Percentiles rank a stretch among this genome's conserved stretches.
Evolutionary conservation across 441 rosid species (phyloP).

Genomic region (Arabidopsis hybrid): DNA sequence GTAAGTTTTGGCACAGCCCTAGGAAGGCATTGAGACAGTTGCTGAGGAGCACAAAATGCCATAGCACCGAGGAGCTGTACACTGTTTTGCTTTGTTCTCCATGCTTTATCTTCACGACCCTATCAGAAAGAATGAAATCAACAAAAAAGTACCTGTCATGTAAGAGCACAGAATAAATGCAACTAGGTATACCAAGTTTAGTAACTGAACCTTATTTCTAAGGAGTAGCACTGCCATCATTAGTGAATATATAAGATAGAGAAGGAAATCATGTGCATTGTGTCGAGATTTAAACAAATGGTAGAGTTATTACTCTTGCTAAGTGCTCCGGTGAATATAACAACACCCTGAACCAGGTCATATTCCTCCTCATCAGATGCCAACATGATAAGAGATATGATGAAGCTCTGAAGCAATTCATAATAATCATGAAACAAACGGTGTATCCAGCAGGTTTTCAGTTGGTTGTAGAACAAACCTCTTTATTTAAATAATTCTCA

Average conservation of each 20-base stretch:
- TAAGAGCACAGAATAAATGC: constrained; percentile 20
- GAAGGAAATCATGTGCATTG: constrained; percentile 5
- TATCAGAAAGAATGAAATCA: constrained; percentile 27
- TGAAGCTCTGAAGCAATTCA: constrained; percentile 13
- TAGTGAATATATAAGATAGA: constrained; percentile 33
- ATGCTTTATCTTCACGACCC: constrained; percentile 99
- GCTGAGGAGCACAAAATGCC: constrained; percentile 99
- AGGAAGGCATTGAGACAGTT: constrained; percentile 98
- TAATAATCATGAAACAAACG: constrained; percentile 23
- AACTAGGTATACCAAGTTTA: constrained; percentile 12
- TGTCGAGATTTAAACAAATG: not conserved
- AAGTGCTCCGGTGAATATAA: constrained; percentile 97
- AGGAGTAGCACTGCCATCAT: constrained; percentile 48
- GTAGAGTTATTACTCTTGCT: constrained; percentile 64
- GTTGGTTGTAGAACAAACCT: constrained; percentile 60
- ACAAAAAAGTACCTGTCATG: constrained; percentile 17
- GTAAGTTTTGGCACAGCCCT: constrained; percentile 95
- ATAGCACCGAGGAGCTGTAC: constrained; percentile 99
- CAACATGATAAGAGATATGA: constrained; percentile 48
- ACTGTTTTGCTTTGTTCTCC: constrained; percentile 99
- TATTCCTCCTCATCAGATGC: constrained; percentile 94
- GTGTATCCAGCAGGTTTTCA: constrained; percentile 25
- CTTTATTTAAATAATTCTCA: constrained; percentile 94
- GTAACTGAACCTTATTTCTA: constrained; percentile 9
- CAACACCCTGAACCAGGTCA: constrained; percentile 98